Base-by-base conservation (phyloP, 2,329 filamentous ascomycete genomes). In the Sclerotinia borealis region DNA sequence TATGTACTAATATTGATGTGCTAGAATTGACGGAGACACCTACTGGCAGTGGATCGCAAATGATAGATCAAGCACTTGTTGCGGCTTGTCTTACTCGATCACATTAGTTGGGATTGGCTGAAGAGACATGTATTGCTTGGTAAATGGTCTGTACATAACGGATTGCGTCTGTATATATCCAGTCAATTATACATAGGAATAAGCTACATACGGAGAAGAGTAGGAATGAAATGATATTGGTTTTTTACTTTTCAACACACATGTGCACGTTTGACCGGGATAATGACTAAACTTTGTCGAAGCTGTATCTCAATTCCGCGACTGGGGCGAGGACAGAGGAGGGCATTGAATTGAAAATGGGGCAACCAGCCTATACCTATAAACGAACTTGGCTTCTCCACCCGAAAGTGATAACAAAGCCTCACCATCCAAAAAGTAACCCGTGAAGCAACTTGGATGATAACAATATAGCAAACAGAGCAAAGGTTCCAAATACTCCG, bases 1-100 rank as follows among this genome's bases (percentile, higher is more conserved):
- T 11, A 19, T 3, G 4, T 54, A 55, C 25, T 63, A 11, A 52
- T 65, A 39, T 64, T 36, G 25, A 59, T 15, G 49, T 34, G 9
- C 39, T 39, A 71, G 66, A 54, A 7, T 61, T 72, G 29, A 64
- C 67, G 1, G 68, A 71, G 61, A 70, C 68, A 1, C 72, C 72
- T 7, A 69, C 55, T 13, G 64, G 64, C n/a, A 64, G 61, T 43
- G 54, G 54, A 25, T 63, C 59, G 13, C 67, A 55, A 34, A 64
- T 62, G 65, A 62, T 65, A 31, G 70, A 72, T 56, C 68, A 65
- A 34, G 36, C 68, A 25, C 63, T 72, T 17, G 68, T 71, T 17
- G 66, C 67, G 11, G 64, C 67, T 60, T 71, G 70, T 59, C 63
- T 71, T 59, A 61, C 64, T 25, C 55, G 68, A 63, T 66, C 29